Evolutionary conservation across 2,329 filamentous ascomycete species (phyloP).

Genomic region (Verticillium dahliae): DNA sequence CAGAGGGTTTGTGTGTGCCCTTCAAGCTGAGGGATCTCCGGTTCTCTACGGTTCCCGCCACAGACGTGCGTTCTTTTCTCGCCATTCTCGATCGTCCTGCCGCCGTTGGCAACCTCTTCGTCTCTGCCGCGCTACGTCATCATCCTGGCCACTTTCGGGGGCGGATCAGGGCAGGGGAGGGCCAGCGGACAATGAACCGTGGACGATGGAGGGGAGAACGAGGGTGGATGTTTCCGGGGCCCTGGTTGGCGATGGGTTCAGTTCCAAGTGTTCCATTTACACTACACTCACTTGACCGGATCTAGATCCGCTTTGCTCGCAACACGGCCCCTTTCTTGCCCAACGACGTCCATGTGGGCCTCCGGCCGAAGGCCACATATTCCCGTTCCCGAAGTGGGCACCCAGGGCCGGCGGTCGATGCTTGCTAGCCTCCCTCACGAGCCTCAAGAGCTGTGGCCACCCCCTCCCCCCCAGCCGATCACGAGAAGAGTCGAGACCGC

Average conservation of each 20-base stretch:
- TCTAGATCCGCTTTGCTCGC: not conserved
- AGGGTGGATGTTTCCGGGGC: too few relatives aligned
- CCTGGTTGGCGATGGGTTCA: too few relatives aligned
- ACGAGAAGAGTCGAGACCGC: not conserved
- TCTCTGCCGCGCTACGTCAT: too few relatives aligned
- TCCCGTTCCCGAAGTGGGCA: not conserved
- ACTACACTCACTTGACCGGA: not conserved
- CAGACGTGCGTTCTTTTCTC: not conserved
- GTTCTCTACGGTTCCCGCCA: not conserved
- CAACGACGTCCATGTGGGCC: not conserved
- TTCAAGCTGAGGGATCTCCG: not conserved
- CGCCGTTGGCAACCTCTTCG: too few relatives aligned
- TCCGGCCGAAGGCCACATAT: not conserved
- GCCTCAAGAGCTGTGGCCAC: not conserved
- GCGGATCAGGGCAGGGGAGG: too few relatives aligned
- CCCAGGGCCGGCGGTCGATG: not conserved
- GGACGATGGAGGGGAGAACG: too few relatives aligned
- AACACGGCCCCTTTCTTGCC: not conserved
- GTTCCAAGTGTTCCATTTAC: too few relatives aligned
- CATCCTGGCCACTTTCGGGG: too few relatives aligned
- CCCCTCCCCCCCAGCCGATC: not conserved
- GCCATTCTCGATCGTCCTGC: too few relatives aligned
- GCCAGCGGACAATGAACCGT: too few relatives aligned
- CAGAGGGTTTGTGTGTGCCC: not conserved
- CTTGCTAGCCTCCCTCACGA: not conserved